Evolutionary conservation across 2,329 filamentous ascomycete genomes (phyloP), one percentile per base, ranked within the genome.

Genomic region (Fusarium sp.): DNA sequence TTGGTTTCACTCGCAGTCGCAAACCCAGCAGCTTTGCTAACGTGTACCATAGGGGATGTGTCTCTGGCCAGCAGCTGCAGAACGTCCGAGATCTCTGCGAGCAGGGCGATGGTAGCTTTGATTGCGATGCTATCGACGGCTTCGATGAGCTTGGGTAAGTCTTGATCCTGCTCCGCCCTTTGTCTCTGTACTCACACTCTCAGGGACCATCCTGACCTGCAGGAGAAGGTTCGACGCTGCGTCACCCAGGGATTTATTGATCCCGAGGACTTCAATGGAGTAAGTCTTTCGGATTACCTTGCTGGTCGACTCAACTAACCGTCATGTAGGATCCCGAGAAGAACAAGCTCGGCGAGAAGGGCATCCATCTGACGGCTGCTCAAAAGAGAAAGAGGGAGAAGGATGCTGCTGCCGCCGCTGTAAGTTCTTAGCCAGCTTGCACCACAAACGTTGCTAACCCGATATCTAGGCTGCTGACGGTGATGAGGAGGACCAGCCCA

Each of bases 241-340:
- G 82, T 98, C 27, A 87, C 89, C 68, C 89, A 95, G 80, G 95
- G 94, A 27, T 94, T 97, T 78, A 92, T 98, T 77, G 92, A 93
- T 76, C 88, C 94, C 48, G 92, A 94, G 61, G 96, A 98, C 77
- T 98, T 95, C 91, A 96, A 93, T 37, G 95, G 95, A 14, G 95
- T 97, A 88, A 84, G 93, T 86, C 35, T 27, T 64, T 31, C 48
- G n/a, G 18, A 10, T 5, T 24, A 8, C 16, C 20, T 13, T 22
- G 29, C 27, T 24, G 33, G 27, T 48, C 2, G 65, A 60, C 54
- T 72, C 39, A 69, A 41, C 54, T 71, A 29, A 67, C 74, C 58
- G 22, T 7, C 39, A 60, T 60, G 6, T 75, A 97, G 94, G 94
- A 97, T 75, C 85, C 90, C 5, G 92, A 93, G 79, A 89, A 90